A percentile compares a stretch with the other conserved stretches of the same genome.
Evolutionary conservation across 2,329 filamentous ascomycete genomes (phyloP).

Genomic region (Cladophialophora carrionii): DNA sequence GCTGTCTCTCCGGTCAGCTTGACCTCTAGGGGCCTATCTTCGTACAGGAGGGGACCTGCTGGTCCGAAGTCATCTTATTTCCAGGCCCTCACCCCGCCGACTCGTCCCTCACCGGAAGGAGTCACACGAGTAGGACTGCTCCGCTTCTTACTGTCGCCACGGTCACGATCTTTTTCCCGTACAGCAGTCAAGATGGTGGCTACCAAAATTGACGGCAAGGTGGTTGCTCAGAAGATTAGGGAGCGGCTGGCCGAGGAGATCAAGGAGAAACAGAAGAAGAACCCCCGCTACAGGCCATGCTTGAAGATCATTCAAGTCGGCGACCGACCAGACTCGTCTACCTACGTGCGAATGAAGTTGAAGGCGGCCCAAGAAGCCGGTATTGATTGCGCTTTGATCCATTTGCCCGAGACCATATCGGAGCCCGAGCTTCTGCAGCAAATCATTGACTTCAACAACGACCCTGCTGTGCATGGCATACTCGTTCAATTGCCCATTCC

Average conservation of each 20-base stretch:
- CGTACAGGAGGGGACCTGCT: constrained; percentile 17
- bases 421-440: constrained; percentile 84
- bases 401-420: constrained; percentile 77
- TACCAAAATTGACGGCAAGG: constrained; percentile 91
- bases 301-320: constrained; percentile 98
- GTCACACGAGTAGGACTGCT: constrained; percentile 20
- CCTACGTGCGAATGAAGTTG: constrained; percentile 99
- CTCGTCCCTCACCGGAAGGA: not conserved
- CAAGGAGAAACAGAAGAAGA: constrained; percentile 74
- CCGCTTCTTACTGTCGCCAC: constrained; percentile 36
- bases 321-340: constrained; percentile 88
- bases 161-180: constrained; percentile 51
- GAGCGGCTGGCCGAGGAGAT: constrained; percentile 81
- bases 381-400: constrained; percentile 83
- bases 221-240: constrained; percentile 89
- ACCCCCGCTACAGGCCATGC: constrained; percentile 84
- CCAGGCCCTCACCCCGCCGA: constrained; percentile 8
- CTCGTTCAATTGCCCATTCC: constrained; percentile 92
- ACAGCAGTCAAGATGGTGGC: constrained; percentile 74
- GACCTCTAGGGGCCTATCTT: constrained; percentile 1
- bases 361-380: constrained; percentile 96
- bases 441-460: constrained; percentile 81
- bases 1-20: constrained; percentile 19
- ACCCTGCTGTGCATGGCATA: constrained; percentile 83
- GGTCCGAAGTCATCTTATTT: not conserved